Conservation (phyloP, 345 rosid species). For the Eucalyptus regnans region DNA sequence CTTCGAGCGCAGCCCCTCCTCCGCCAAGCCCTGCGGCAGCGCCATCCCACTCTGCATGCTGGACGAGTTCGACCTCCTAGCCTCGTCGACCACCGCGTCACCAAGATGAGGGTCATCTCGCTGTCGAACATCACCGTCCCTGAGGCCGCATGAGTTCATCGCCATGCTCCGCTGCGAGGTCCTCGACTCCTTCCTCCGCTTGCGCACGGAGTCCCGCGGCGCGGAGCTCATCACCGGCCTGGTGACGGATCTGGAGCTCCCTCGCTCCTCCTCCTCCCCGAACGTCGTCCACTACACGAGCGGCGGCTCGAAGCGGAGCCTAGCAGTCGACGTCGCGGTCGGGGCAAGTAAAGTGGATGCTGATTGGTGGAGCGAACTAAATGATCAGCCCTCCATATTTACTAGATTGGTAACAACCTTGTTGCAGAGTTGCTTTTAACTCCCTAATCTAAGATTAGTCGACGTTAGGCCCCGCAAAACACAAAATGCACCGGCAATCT, state of each 20-base stretch:
- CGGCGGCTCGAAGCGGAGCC: constrained; percentile 8
- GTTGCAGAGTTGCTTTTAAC: no score
- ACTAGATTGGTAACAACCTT: no score
- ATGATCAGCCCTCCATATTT: no score
- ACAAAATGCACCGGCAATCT: no score
- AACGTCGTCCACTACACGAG: constrained; percentile 38
- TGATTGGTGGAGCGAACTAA: no score
- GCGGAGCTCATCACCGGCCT: constrained; percentile 30
- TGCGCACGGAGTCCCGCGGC: constrained; percentile 37
- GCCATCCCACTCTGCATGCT: constrained; percentile 67
- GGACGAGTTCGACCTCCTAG: constrained; percentile 53
- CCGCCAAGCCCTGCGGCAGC: constrained; percentile 63
- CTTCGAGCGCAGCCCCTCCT: constrained; percentile 41
- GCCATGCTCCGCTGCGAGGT: constrained; percentile 68
- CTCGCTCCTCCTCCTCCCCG: constrained; percentile 18
- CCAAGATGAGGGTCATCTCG: constrained; percentile 53
- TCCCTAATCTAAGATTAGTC: no score
- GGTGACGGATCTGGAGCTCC: constrained; percentile 36
- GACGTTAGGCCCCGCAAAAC: no score
- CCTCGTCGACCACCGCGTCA: constrained; percentile 56
- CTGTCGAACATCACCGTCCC: constrained; percentile 50
- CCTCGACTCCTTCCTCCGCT: constrained; percentile 58
- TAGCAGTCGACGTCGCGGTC: constrained; percentile 40
- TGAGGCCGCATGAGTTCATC: constrained; percentile 39
- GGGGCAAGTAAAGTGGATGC: constrained; percentile 13